A percentile compares a stretch with the other conserved stretches of the same genome.
phyloP scores from a whole-genome alignment of 208 protist species.

The Acanthamoeba sp. region DNA sequence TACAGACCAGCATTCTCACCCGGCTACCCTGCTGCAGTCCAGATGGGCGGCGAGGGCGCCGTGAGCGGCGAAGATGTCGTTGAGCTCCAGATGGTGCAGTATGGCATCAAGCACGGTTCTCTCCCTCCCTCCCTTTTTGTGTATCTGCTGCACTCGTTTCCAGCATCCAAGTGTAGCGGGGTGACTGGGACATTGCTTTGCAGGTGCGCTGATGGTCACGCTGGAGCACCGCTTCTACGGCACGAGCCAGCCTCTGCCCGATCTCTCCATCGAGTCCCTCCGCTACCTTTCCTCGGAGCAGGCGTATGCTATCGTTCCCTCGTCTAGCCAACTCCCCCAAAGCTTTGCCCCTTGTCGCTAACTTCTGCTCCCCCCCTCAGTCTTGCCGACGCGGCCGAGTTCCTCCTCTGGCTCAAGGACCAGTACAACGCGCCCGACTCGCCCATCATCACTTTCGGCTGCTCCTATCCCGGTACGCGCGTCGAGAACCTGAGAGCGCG shows the following conservation, averaged over 20 bases:
- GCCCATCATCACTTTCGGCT: conserved; percentile 74
- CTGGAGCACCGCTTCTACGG: conserved; percentile 88
- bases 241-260: conserved; percentile 60
- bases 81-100: conserved; percentile 76
- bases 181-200: not conserved
- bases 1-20: no score
- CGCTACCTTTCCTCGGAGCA: conserved; percentile 81
- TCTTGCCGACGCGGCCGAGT: conserved; percentile 71
- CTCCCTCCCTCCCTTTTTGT: conserved; percentile 18
- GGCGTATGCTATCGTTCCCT: conserved; percentile 39
- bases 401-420: conserved; percentile 68
- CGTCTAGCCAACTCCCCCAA: not conserved
- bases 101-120: conserved; percentile 74
- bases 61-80: conserved; percentile 13
- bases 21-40: not conserved
- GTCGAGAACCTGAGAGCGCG: not conserved
- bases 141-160: conserved; percentile 1
- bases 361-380: not conserved
- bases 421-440: conserved; percentile 62
- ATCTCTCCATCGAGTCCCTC: conserved; percentile 78
- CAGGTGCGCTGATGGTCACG: conserved; percentile 80
- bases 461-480: conserved; percentile 66
- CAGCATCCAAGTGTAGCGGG: not conserved
- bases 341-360: no score
- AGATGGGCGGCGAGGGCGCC: conserved; percentile 80